Percentiles rank a stretch among this genome's conserved stretches.
These are phyloP conservation scores for Phytopythium litorale DNA, from an alignment of 352 stramenopile genomes.

Conservation along the genomic window DNA sequence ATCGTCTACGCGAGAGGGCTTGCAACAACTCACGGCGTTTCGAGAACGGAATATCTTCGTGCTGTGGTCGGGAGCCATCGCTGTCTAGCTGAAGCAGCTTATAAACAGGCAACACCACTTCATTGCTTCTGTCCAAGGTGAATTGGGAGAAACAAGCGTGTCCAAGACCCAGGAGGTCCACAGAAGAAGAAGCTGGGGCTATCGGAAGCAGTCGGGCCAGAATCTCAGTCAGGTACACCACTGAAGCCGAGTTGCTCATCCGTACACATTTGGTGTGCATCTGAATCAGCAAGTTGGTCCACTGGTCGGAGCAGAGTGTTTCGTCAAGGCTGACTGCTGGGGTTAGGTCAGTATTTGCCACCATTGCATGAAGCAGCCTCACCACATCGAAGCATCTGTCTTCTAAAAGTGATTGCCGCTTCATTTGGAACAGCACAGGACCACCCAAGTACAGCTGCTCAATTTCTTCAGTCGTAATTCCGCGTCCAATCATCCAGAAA, in stretches of 20 bases:
- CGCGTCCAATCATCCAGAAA: conserved; percentile 14
- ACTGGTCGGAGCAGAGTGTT: conserved; percentile 17
- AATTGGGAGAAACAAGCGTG: not conserved
- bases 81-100: not conserved
- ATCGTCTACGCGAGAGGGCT: conserved; percentile 9
- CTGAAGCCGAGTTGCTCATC: conserved; percentile 10
- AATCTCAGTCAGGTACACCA: conserved; percentile 29
- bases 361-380: not conserved
- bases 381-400: not conserved
- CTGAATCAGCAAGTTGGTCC: conserved; percentile 20
- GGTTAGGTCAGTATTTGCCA: not conserved
- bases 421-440: not conserved
- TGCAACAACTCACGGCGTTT: conserved; percentile 27
- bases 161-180: conserved; percentile 10
- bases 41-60: not conserved
- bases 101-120: not conserved
- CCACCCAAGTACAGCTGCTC: not conserved
- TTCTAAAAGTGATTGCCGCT: not conserved
- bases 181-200: not conserved
- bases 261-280: conserved; percentile 13
- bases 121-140: not conserved
- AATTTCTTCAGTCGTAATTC: not conserved
- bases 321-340: not conserved
- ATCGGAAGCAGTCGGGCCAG: conserved; percentile 22
- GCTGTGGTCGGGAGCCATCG: not conserved